Conservation (phyloP, 208 protist species). For the Zelonia costaricensis region DNA sequence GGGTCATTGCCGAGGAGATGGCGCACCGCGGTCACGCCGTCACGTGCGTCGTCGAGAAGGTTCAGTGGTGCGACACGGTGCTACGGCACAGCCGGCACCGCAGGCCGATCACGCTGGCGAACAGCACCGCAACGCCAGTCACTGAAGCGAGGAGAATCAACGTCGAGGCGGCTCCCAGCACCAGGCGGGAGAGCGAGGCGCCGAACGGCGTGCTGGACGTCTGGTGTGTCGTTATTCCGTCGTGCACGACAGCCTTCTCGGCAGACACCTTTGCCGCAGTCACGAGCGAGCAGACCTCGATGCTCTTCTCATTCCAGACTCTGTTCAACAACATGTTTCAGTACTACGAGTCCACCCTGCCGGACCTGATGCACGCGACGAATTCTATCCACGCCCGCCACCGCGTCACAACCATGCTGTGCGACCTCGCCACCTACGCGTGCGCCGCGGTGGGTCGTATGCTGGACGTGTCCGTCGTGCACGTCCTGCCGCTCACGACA, state of each 20-base stretch:
- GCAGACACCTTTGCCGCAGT: slow-evolving; percentile 16
- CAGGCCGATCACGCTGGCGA: slow-evolving; percentile 1
- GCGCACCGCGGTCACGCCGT: slow-evolving; percentile 49
- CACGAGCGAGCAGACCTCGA: slow-evolving; percentile 12
- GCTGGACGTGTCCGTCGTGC: slow-evolving; percentile 36
- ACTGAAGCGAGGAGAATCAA: neutral
- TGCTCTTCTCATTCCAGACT: slow-evolving; percentile 3
- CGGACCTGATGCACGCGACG: slow-evolving; percentile 28
- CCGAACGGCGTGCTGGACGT: slow-evolving; percentile 14
- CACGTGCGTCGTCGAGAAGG: slow-evolving; percentile 46
- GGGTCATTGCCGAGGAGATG: slow-evolving; percentile 44
- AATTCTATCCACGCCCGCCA: slow-evolving; percentile 22
- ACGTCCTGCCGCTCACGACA: slow-evolving; percentile 42
- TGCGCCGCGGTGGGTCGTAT: slow-evolving; percentile 30
- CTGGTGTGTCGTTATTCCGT: slow-evolving; percentile 33
- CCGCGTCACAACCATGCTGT: slow-evolving; percentile 48
- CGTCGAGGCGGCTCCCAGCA: neutral
- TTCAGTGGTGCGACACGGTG: slow-evolving; percentile 37
- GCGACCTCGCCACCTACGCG: slow-evolving; percentile 44
- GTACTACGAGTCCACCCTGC: slow-evolving; percentile 40
- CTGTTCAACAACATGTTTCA: slow-evolving; percentile 30
- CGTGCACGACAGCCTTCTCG: slow-evolving; percentile 21
- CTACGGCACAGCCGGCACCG: slow-evolving; percentile 13
- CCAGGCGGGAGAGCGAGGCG: too few relatives aligned
- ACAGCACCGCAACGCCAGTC: neutral